Percentiles rank a stretch among this genome's conserved stretches.
Evolutionary conservation across 306 rosid genomes (phyloP).

Genomic region (Ochetophila trinervis): DNA sequence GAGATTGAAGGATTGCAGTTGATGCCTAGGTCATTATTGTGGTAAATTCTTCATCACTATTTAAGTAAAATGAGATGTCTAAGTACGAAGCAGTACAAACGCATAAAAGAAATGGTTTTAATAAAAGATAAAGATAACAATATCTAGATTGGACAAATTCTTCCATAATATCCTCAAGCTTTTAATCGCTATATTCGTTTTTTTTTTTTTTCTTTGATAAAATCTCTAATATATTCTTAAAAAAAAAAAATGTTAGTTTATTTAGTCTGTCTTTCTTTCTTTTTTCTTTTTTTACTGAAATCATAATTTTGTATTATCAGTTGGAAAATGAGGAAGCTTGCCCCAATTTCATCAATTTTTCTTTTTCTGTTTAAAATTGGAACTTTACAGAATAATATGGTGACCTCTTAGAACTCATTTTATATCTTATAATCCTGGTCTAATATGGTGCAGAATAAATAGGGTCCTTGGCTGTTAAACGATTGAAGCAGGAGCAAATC

Average conservation of each 20-base stretch:
- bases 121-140: not conserved
- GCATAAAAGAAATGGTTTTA: not conserved
- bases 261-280: too few relatives aligned
- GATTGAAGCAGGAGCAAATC: constrained; percentile 17
- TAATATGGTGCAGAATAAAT: constrained; percentile 37
- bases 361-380: not conserved
- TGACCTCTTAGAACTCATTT: not conserved
- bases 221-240: too few relatives aligned
- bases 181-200: not conserved
- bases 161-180: not conserved
- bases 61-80: not conserved
- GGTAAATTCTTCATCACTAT: constrained; percentile 54
- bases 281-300: too few relatives aligned
- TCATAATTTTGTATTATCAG: too few relatives aligned
- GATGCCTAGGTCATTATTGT: constrained; percentile 64
- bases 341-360: too few relatives aligned
- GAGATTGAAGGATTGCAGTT: constrained; percentile 44
- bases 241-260: too few relatives aligned
- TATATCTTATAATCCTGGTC: not conserved
- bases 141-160: not conserved
- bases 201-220: not conserved
- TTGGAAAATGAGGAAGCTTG: too few relatives aligned
- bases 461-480: constrained; percentile 24
- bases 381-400: not conserved
- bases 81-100: not conserved